A percentile compares a stretch with the other conserved stretches of the same genome.
These are phyloP conservation scores for Citrus glauca DNA, from an alignment of 345 rosid species.

Conservation along the genomic window DNA sequence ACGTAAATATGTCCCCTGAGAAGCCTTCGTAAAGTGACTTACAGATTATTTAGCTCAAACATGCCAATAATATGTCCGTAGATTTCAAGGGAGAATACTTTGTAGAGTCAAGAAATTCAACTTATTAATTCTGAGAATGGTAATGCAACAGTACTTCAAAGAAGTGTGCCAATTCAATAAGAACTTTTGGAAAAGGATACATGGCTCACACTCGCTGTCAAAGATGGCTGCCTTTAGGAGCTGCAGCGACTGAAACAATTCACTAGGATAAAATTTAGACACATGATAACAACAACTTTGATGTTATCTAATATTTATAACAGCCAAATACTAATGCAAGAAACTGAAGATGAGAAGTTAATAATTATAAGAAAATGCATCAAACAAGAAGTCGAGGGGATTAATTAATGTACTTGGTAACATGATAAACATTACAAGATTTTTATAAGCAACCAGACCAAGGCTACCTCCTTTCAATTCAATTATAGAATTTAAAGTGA, in stretches of 20 bases:
- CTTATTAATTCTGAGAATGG: neutral
- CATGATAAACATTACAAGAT: neutral
- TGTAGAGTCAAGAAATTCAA: slow-evolving; percentile 48
- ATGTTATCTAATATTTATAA: neutral
- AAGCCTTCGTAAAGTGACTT: slow-evolving; percentile 29
- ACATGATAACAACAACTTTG: neutral
- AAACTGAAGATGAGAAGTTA: neutral
- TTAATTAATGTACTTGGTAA: neutral
- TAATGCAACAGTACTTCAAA: neutral
- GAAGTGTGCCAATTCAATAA: neutral
- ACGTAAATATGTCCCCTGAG: neutral
- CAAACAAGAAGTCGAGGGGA: neutral
- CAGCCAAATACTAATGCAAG: neutral
- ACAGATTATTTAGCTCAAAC: slow-evolving; percentile 97
- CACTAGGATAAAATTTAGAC: neutral
- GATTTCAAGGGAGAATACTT: slow-evolving; percentile 90
- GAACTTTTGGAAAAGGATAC: slow-evolving; percentile 52
- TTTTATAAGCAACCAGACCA: neutral
- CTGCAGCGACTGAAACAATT: slow-evolving; percentile 65
- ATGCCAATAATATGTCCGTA: slow-evolving; percentile 90
- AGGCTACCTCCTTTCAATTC: neutral
- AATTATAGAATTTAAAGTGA: neutral
- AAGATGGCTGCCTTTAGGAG: slow-evolving; percentile 72
- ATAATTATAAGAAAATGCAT: neutral
- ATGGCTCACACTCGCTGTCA: slow-evolving; percentile 75